phyloP scores from a whole-genome alignment of 164 flowering plant genomes.

The Echeveria elegans region DNA sequence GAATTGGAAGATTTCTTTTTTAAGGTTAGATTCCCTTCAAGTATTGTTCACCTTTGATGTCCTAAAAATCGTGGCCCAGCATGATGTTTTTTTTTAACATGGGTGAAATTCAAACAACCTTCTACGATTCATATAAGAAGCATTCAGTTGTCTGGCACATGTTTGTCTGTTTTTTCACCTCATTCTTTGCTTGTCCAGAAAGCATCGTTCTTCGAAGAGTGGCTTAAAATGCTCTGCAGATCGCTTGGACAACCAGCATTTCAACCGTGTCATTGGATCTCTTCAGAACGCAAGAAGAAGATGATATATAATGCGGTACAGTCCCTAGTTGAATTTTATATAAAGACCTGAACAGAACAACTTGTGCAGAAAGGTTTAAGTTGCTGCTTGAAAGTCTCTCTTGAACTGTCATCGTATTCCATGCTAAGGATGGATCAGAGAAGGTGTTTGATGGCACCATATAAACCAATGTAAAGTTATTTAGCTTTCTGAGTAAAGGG shows the following conservation, averaged over 20 bases:
- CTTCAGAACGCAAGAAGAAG: constrained; percentile 36
- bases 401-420: constrained; percentile 7
- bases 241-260: constrained; percentile 27
- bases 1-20: constrained; percentile 58
- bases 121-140: no score
- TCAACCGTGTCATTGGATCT: constrained; percentile 16
- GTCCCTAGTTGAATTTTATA: constrained; percentile 50
- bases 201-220: constrained; percentile 61
- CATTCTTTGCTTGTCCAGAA: constrained; percentile 31
- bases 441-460: neutral
- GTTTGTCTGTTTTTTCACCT: neutral
- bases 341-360: constrained; percentile 22
- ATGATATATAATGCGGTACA: constrained; percentile 40
- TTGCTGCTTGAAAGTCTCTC: constrained; percentile 22
- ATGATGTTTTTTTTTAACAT: no score
- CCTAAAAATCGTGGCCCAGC: no score
- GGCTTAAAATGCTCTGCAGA: constrained; percentile 46
- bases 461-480: neutral
- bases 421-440: neutral
- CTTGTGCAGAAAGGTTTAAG: constrained; percentile 40
- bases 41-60: neutral
- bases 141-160: neutral
- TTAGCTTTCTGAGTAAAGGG: neutral
- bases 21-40: constrained; percentile 42
- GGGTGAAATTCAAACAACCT: no score